Evolutionary conservation across 768 basidiomycete genomes (phyloP), one percentile per base, ranked within the genome.

Genomic region (Clavulina sp.): DNA sequence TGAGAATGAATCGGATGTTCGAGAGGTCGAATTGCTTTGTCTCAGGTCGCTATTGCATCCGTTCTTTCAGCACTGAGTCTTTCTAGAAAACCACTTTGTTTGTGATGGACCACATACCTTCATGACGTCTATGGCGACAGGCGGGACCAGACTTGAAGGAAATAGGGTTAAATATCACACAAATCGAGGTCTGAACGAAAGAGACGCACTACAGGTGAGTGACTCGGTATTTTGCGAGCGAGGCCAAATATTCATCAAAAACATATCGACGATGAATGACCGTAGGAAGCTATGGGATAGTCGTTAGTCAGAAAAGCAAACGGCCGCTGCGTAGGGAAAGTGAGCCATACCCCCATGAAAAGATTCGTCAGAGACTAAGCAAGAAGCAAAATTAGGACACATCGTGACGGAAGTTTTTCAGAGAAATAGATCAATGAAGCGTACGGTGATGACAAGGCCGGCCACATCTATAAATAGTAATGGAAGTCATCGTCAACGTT

Each of bases 201-300:
- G 7, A 7, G 24, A 46, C 9, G 43, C 7, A 49, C 48, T 30
- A 49, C 7, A 78, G 63, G 55, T 80, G 73, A 3, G 68, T 70
- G 54, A 81, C 75, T 33, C 66, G 69, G 63, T 82, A 70, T 19
- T 69, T 70, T 29, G 70, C 66, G 31, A 82, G 75, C 63, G 76
- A 79, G 41, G 72, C 66, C 21, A 83, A 68, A 67, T 79, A 75
- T n/a, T 69, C 70, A 24, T 68, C 65, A 49, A 79, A 79, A 55
- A 69, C 76, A 61, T 81, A 82, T 56, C 72, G 79, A 4, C 75
- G 72, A 7, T 80, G 62, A 9, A 81, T 67, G 9, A 81, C 77
- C 49, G 50, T 41, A 19, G 58, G 52, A 28, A 57, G 26, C 58
- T 59, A n/a, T n/a, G n/a, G 28, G 21, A 1, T 2, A 44, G 21